Conservation (phyloP, 2,329 filamentous ascomycete genomes). For the Fusarium stilboides region DNA sequence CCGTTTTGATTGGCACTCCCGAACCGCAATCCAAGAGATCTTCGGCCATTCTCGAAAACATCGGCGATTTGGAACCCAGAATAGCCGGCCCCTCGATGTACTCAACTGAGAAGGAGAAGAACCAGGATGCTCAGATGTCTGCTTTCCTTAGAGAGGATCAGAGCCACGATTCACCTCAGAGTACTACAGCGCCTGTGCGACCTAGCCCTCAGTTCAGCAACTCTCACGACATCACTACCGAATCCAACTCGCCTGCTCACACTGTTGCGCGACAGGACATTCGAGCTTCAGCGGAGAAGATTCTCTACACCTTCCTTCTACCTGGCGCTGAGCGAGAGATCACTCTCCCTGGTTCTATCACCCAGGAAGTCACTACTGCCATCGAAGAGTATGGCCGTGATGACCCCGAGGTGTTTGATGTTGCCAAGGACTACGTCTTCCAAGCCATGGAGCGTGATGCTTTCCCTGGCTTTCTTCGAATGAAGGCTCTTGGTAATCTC, state of each 20-base stretch:
- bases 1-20: conserved; percentile 92
- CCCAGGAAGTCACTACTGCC: conserved; percentile 85
- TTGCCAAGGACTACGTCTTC: conserved; percentile 98
- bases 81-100: conserved; percentile 75
- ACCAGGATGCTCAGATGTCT: conserved; percentile 91
- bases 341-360: conserved; percentile 88
- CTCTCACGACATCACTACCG: conserved; percentile 74
- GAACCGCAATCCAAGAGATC: conserved; percentile 93
- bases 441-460: conserved; percentile 99
- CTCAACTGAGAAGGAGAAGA: conserved; percentile 78
- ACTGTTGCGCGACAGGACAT: conserved; percentile 92
- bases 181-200: conserved; percentile 62
- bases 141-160: conserved; percentile 83
- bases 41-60: conserved; percentile 81
- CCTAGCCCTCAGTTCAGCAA: conserved; percentile 73
- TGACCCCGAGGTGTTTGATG: conserved; percentile 96
- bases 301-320: conserved; percentile 96
- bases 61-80: conserved; percentile 76
- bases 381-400: conserved; percentile 94
- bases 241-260: conserved; percentile 87
- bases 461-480: conserved; percentile 95
- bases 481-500: conserved; percentile 95
- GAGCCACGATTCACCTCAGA: conserved; percentile 70
- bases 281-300: conserved; percentile 94
- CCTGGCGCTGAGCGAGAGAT: conserved; percentile 98